Percentiles rank a stretch among this genome's conserved stretches.
phyloP scores from a whole-genome alignment of 139 green algal genomes.

The Deuterostichococcus epilithicus region DNA sequence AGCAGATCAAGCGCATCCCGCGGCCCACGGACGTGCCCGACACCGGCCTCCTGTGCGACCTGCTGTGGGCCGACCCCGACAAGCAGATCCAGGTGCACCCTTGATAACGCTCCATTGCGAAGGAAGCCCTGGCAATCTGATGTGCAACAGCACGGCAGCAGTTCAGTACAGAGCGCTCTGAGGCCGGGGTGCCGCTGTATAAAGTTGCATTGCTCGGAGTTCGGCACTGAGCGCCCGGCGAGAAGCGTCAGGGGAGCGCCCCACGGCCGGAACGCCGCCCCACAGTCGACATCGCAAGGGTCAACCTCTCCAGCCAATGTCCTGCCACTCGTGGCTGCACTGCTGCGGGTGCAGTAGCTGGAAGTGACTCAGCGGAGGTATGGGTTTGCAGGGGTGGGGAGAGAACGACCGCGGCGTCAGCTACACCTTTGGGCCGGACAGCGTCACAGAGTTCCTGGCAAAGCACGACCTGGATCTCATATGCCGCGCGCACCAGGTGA shows the following conservation, averaged over 20 bases:
- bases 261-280: too few relatives aligned
- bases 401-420: slow-evolving; percentile 98
- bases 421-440: slow-evolving; percentile 98
- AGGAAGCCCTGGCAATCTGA: too few relatives aligned
- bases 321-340: background rate
- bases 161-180: too few relatives aligned
- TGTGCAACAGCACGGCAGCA: too few relatives aligned
- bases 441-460: slow-evolving; percentile 92
- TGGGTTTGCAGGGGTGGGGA: slow-evolving; percentile 76
- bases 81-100: slow-evolving; percentile 79
- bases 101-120: too few relatives aligned
- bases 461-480: slow-evolving; percentile 97
- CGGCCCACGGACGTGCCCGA: slow-evolving; percentile 97
- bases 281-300: too few relatives aligned
- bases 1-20: slow-evolving; percentile 97
- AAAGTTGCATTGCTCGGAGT: too few relatives aligned
- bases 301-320: too few relatives aligned
- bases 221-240: too few relatives aligned
- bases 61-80: slow-evolving; percentile 99
- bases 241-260: too few relatives aligned
- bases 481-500: slow-evolving; percentile 92
- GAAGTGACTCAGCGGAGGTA: background rate
- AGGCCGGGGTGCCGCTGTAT: too few relatives aligned
- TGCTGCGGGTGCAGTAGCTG: background rate
- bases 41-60: slow-evolving; percentile 95